Percentiles rank a stretch among this genome's conserved stretches.
Conservation (phyloP, 148 eudicot genomes). For the Chenopodium album region DNA sequence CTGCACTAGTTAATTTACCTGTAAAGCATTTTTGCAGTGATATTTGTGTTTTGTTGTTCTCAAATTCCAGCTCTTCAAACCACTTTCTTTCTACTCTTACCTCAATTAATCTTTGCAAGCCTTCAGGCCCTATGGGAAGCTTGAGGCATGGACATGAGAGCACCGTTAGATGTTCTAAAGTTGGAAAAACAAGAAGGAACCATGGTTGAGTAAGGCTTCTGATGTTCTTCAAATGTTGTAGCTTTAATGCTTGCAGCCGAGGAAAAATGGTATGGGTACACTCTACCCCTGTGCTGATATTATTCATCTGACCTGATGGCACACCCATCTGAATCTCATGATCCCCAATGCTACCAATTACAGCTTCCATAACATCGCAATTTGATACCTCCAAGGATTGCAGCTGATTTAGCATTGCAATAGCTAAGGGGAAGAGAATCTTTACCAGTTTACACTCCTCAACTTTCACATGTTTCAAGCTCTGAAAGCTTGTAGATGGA, state of each 20-base stretch:
- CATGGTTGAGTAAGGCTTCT: constrained; percentile 13
- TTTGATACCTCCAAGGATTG: constrained; percentile 28
- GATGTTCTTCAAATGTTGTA: constrained; percentile 19
- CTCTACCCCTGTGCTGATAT: neutral
- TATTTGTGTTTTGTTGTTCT: constrained; percentile 1
- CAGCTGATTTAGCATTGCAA: constrained; percentile 27
- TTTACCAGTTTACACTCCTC: constrained; percentile 18
- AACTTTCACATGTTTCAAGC: constrained; percentile 22
- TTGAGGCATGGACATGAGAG: constrained; percentile 16
- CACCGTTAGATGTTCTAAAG: constrained; percentile 23
- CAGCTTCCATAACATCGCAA: constrained; percentile 24
- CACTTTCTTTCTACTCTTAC: constrained; percentile 28
- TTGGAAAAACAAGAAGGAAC: constrained; percentile 18
- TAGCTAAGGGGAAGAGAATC: constrained; percentile 16
- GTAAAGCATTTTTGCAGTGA: constrained; percentile 16
- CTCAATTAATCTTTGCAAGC: constrained; percentile 20
- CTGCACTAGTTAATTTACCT: constrained; percentile 12
- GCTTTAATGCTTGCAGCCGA: constrained; percentile 17
- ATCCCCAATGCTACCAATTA: constrained; percentile 6
- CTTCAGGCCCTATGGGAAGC: constrained; percentile 19
- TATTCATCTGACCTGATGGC: neutral
- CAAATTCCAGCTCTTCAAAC: constrained; percentile 25
- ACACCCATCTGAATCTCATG: neutral
- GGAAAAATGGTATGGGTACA: constrained; percentile 21
- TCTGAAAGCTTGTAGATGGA: constrained; percentile 26